phyloP scores from a whole-genome alignment of 2,329 filamentous ascomycete genomes.

The Pseudocercospora fuligena region DNA sequence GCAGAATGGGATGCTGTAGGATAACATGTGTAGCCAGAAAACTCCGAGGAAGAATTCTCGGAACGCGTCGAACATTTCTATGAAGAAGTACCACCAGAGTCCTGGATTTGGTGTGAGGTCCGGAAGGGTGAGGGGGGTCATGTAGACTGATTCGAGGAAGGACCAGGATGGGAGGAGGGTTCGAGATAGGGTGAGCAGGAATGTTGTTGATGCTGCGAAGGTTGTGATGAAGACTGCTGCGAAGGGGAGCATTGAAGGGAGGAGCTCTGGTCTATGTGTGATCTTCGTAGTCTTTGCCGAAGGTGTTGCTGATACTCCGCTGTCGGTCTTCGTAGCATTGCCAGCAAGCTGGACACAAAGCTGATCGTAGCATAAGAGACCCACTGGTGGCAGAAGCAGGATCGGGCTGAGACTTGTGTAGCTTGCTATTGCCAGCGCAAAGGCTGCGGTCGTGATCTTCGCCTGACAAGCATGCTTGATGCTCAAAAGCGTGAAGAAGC shows the following conservation, averaged over 20 bases:
- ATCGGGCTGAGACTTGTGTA: constrained; percentile 93
- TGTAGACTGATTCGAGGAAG: constrained; percentile 87
- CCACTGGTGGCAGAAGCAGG: constrained; percentile 80
- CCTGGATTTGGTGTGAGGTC: constrained; percentile 95
- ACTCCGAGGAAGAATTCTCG: constrained; percentile 95
- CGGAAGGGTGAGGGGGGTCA: constrained; percentile 85
- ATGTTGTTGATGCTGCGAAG: constrained; percentile 61
- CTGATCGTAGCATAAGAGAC: constrained; percentile 77
- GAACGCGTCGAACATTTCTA: constrained; percentile 99
- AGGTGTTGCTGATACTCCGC: constrained; percentile 9
- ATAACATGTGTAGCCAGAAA: constrained; percentile 93
- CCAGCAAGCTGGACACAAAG: constrained; percentile 26
- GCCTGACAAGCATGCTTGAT: constrained; percentile 80
- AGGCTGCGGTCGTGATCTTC: constrained; percentile 72
- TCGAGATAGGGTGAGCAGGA: constrained; percentile 73
- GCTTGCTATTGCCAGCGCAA: constrained; percentile 83
- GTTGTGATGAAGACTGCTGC: constrained; percentile 58
- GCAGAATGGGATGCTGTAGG: constrained; percentile 85
- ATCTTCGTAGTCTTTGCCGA: constrained; percentile 24
- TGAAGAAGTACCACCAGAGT: constrained; percentile 99
- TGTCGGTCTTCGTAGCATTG: constrained; percentile 13
- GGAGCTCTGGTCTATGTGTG: constrained; percentile 26
- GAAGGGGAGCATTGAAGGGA: constrained; percentile 34
- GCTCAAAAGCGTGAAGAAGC: constrained; percentile 82
- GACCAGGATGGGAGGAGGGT: constrained; percentile 81